Conservation (phyloP, 2,329 filamentous ascomycete genomes). For the Emergomyces pasteurianus region DNA sequence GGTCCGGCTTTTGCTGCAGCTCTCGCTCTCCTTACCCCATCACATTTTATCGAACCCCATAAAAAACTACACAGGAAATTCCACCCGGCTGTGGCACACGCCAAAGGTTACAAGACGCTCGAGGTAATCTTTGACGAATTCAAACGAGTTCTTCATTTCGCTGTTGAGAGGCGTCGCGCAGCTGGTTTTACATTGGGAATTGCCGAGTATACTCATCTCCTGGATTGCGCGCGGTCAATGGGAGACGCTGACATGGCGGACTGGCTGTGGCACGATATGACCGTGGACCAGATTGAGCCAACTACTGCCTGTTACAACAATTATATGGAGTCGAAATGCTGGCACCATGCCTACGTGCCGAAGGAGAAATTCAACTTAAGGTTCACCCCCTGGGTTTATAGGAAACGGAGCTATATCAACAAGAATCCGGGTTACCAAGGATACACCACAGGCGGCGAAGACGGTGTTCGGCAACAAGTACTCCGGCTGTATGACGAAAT, state of each 20-base stretch:
- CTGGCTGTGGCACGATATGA: constrained; percentile 37
- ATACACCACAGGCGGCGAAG: constrained; percentile 17
- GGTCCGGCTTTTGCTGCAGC: constrained; percentile 50
- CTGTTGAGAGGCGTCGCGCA: constrained; percentile 28
- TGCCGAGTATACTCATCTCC: constrained; percentile 40
- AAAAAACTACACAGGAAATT: constrained; percentile 37
- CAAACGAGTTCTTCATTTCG: constrained; percentile 22
- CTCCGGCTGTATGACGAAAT: constrained; percentile 38
- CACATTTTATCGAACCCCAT: constrained; percentile 36
- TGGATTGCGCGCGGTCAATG: constrained; percentile 40
- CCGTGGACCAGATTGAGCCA: constrained; percentile 26
- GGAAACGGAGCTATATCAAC: constrained; percentile 14
- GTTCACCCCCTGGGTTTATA: constrained; percentile 22
- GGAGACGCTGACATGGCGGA: constrained; percentile 34
- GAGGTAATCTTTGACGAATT: constrained; percentile 30
- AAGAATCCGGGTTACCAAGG: constrained; percentile 18
- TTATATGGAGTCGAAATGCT: constrained; percentile 40
- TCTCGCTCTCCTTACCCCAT: constrained; percentile 50
- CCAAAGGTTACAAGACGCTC: constrained; percentile 31
- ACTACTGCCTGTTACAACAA: constrained; percentile 44
- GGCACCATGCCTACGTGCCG: constrained; percentile 32
- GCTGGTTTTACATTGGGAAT: constrained; percentile 29
- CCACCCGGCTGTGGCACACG: constrained; percentile 36
- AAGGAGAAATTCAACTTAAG: constrained; percentile 28
- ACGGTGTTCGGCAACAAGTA: constrained; percentile 25